A percentile compares a stretch with the other conserved stretches of the same genome.
Evolutionary conservation across 148 eudicot genomes (phyloP).

Genomic region (Persicaria tinctoria): DNA sequence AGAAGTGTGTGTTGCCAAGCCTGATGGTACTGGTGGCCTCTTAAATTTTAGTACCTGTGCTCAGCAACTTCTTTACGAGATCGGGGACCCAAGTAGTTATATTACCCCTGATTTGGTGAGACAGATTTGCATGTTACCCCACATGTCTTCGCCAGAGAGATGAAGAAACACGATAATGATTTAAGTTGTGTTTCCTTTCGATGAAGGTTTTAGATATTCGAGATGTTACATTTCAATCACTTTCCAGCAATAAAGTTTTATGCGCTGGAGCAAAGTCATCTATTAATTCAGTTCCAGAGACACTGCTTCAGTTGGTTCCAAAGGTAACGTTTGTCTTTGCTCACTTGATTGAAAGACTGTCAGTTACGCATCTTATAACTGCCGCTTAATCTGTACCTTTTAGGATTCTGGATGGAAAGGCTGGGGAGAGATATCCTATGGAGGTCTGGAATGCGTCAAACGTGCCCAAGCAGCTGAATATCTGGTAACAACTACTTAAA

Average conservation of each 20-base stretch:
- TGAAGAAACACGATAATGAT: not conserved
- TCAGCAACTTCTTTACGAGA: conserved; percentile 91
- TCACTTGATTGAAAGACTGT: not conserved
- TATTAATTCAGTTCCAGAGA: conserved; percentile 43
- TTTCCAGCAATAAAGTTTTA: conserved; percentile 56
- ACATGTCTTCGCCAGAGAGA: not conserved
- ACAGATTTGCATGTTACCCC: conserved; percentile 2
- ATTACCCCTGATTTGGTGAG: conserved; percentile 95
- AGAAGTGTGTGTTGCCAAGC: conserved; percentile 69
- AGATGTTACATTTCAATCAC: conserved; percentile 60
- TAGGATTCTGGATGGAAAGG: conserved; percentile 98
- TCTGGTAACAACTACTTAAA: conserved; percentile 43
- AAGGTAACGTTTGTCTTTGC: conserved; percentile 39
- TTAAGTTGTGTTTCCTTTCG: not conserved
- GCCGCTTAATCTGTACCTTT: not conserved
- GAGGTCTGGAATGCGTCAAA: conserved; percentile 69
- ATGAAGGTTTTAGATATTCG: conserved; percentile 66
- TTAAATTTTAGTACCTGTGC: conserved; percentile 75
- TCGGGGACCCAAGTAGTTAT: conserved; percentile 86
- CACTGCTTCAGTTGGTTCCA: conserved; percentile 64
- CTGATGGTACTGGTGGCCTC: conserved; percentile 77
- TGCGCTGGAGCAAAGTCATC: conserved; percentile 93
- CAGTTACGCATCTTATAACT: not conserved
- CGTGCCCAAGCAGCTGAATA: conserved; percentile 90
- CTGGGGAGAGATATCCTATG: conserved; percentile 99